A percentile compares a stretch with the other conserved stretches of the same genome.
phyloP scores from a whole-genome alignment of 176 grass and related monocot species.

The Puya raimondii region DNA sequence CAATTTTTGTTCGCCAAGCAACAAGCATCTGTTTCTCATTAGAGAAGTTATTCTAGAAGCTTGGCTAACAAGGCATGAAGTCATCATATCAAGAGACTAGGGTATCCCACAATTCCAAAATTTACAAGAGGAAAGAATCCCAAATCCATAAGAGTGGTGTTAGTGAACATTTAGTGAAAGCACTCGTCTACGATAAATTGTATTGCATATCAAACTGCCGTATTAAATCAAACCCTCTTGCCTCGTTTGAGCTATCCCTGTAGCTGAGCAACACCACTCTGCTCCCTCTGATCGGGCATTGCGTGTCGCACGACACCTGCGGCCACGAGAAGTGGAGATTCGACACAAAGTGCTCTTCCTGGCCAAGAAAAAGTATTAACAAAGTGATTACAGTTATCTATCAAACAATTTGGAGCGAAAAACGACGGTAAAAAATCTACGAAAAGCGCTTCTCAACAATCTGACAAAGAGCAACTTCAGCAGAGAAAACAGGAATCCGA shows the following conservation, averaged over 20 bases:
- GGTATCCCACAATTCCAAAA: too few species aligned
- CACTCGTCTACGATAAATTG: neutral
- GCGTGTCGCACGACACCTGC: slow-evolving; percentile 59
- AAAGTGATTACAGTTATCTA: neutral
- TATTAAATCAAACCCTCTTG: slow-evolving; percentile 13
- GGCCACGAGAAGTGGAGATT: slow-evolving; percentile 81
- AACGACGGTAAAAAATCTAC: neutral
- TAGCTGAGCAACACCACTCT: slow-evolving; percentile 73
- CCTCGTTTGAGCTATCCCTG: slow-evolving; percentile 60
- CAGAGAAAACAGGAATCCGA: too few species aligned
- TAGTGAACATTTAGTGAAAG: too few species aligned
- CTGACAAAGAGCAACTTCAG: too few species aligned
- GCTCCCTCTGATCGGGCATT: slow-evolving; percentile 70
- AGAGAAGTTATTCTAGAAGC: too few species aligned
- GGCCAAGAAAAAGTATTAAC: slow-evolving; percentile 6
- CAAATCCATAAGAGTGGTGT: too few species aligned
- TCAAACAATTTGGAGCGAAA: neutral
- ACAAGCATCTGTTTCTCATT: too few species aligned
- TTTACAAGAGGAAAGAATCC: too few species aligned
- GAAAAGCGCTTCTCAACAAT: too few species aligned
- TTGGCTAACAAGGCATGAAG: too few species aligned
- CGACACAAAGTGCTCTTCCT: slow-evolving; percentile 87
- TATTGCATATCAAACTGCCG: neutral
- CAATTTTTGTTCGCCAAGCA: too few species aligned
- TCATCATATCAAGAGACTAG: too few species aligned